phyloP scores from a whole-genome alignment of 192 early-diverging fungal genomes.

The Backusella westeae region DNA sequence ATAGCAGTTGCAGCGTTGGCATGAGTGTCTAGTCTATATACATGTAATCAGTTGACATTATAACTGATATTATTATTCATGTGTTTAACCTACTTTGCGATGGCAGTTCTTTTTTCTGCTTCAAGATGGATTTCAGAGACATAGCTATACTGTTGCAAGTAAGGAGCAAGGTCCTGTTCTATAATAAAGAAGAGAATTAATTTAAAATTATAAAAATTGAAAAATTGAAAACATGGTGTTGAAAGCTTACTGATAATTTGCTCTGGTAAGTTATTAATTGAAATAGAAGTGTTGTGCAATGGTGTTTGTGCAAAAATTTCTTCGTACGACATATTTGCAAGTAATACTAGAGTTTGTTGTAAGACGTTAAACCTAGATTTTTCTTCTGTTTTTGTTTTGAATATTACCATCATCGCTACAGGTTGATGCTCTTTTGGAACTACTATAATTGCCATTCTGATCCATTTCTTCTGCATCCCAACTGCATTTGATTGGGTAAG shows the following conservation, averaged over 20 bases:
- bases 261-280: slow-evolving; percentile 80
- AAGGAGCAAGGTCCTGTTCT: slow-evolving; percentile 63
- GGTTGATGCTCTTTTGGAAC: background rate
- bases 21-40: slow-evolving; percentile 69
- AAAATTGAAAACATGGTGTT: background rate
- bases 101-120: slow-evolving; percentile 73
- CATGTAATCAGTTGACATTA: background rate
- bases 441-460: background rate
- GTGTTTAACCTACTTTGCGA: background rate
- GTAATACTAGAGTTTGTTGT: background rate
- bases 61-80: background rate
- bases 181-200: background rate
- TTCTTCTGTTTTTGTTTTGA: background rate
- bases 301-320: slow-evolving; percentile 71
- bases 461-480: slow-evolving; percentile 80
- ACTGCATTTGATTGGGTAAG: slow-evolving; percentile 77
- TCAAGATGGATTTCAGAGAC: slow-evolving; percentile 79
- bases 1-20: slow-evolving; percentile 87
- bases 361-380: background rate
- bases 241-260: slow-evolving; percentile 43
- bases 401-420: background rate
- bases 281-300: slow-evolving; percentile 83
- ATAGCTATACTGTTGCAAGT: slow-evolving; percentile 78
- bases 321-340: slow-evolving; percentile 57
- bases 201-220: background rate